Base-by-base conservation (phyloP, 441 rosid genomes). In the Gossypium lobatum region DNA sequence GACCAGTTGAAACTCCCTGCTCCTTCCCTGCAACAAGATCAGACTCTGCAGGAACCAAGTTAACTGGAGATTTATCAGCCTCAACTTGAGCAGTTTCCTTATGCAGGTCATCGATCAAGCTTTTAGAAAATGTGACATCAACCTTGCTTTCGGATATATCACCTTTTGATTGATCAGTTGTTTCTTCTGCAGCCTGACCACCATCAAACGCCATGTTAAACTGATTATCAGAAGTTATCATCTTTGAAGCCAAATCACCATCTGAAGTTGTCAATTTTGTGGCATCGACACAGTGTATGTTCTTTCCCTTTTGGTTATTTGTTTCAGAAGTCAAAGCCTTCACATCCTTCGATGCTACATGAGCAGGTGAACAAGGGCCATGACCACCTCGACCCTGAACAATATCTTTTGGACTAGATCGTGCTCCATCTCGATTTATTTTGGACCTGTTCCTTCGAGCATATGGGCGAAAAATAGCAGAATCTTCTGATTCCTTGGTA, bases 381-480 rank as follows among this genome's bases (percentile, higher is more conserved):
- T 74, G 72, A 57, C 46, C 26, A 80, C 89, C 89, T 78, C 90
- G 91, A 81, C 85, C 81, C 73, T 90, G 96, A 82, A 73, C 81
- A 70, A 87, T 73, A 75, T 91, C 98, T 50, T 81, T 85, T 48
- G 98, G 87, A 85, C 89, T 86, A 70, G 93, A 88, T 74, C 93
- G 89, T 53, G 87, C 87, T 76, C 86, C 85, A 83, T 96, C 98
- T 73, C 98, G 93, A 74, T 87, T 94, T 54, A 85, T 81, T 80
- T 88, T 87, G 69, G 99, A 88, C 89, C 99, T 89, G 76, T 96
- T 89, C 82, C 98, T 91, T 75, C 99, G 86, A 80, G 98, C 98
- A 89, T 96, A 96, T 6, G 98, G 94, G 25, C 97, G 97, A 76
- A 96, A 85, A 80, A 91, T 88, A 67, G 96, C 97, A 77, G 97